Conservation (phyloP, 306 rosid genomes). For the Lablab purpureus region DNA sequence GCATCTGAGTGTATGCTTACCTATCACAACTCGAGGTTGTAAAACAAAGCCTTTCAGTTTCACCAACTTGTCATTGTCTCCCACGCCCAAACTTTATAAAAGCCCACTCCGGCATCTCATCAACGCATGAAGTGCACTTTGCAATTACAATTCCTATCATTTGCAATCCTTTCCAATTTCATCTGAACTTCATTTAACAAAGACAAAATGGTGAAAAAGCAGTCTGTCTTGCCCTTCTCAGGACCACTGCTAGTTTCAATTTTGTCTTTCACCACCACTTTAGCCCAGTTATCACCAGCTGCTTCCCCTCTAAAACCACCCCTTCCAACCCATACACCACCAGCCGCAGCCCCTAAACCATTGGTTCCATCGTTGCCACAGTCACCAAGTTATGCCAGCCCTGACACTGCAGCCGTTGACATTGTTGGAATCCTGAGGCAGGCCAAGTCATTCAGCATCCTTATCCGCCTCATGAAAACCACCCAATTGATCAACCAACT, state of each 20-base stretch:
- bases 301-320: constrained; percentile 50
- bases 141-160: not conserved
- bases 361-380: constrained; percentile 51
- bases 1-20: not conserved
- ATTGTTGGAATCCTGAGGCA: constrained; percentile 60
- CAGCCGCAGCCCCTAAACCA: constrained; percentile 44
- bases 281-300: constrained; percentile 56
- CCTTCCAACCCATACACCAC: constrained; percentile 1
- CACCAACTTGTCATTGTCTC: constrained; percentile 48
- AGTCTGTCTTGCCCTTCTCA: constrained; percentile 39
- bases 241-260: constrained; percentile 25
- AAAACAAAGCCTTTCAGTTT: constrained; percentile 27
- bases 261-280: constrained; percentile 32
- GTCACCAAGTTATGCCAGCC: constrained; percentile 46
- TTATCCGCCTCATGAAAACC: constrained; percentile 33
- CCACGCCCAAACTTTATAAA: constrained; percentile 37
- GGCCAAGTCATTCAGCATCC: constrained; percentile 56
- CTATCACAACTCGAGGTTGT: constrained; percentile 23
- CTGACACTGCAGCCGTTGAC: constrained; percentile 49
- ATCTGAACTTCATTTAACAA: not conserved
- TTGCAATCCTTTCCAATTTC: too few species aligned
- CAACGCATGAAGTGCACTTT: constrained; percentile 45
- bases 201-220: constrained; percentile 27
- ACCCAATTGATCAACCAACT: constrained; percentile 22
- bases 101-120: not conserved